Percentiles rank a stretch among this genome's conserved stretches.
These are phyloP conservation scores for Trypanosomatidae sp. DNA, from an alignment of 208 protist species.

Conservation along the genomic window DNA sequence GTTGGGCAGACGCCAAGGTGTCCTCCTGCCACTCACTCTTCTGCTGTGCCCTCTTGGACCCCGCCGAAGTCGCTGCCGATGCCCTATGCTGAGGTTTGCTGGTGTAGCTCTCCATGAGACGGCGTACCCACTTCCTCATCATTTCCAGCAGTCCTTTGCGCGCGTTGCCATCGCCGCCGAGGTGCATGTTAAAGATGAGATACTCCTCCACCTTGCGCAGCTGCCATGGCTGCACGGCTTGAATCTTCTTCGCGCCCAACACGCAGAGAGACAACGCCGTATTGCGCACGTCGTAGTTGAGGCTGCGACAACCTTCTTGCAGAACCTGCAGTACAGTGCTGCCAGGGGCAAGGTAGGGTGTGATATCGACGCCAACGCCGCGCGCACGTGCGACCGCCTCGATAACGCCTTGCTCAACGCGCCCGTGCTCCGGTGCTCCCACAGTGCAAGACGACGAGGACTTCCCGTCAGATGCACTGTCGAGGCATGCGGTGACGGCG, in stretches of 20 bases:
- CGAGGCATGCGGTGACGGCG: conserved; percentile 1
- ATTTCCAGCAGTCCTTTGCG: conserved; percentile 61
- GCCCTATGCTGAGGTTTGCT: conserved; percentile 9
- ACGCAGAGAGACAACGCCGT: conserved; percentile 69
- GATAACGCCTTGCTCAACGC: conserved; percentile 69
- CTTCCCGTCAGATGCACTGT: neutral
- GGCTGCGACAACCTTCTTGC: conserved; percentile 39
- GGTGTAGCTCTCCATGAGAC: conserved; percentile 43
- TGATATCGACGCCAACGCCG: conserved; percentile 58
- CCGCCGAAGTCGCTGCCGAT: neutral
- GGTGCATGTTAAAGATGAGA: conserved; percentile 75
- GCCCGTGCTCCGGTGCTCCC: conserved; percentile 16
- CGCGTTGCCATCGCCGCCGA: conserved; percentile 77
- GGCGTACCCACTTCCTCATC: conserved; percentile 71
- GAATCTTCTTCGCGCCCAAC: conserved; percentile 51
- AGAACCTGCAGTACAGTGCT: conserved; percentile 41
- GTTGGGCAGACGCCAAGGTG: neutral
- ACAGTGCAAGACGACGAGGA: conserved; percentile 1
- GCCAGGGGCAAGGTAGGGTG: conserved; percentile 41
- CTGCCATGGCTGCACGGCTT: conserved; percentile 65
- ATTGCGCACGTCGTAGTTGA: conserved; percentile 67
- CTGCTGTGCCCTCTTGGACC: neutral
- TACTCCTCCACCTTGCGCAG: conserved; percentile 75
- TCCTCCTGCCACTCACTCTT: neutral
- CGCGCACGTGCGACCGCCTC: conserved; percentile 71